phyloP scores from a whole-genome alignment of 306 rosid species.

The Trifolium pratense region DNA sequence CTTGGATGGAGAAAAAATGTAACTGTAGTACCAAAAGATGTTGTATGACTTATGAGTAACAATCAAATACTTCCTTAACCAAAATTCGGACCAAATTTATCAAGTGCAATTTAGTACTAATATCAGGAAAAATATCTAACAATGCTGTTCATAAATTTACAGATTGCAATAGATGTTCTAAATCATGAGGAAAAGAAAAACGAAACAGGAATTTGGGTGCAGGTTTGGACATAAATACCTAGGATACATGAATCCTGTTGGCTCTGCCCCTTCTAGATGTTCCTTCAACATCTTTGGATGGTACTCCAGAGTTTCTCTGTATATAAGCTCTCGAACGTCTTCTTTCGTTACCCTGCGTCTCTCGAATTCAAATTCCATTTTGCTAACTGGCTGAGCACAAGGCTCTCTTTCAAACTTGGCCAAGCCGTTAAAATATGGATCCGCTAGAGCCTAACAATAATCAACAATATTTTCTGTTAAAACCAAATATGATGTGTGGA shows the following conservation, averaged over 20 bases:
- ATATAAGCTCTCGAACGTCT: conserved; percentile 96
- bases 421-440: conserved; percentile 97
- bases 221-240: conserved; percentile 58
- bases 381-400: conserved; percentile 91
- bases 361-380: conserved; percentile 99
- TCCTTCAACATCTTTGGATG: conserved; percentile 99
- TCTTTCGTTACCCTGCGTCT: conserved; percentile 96
- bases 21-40: conserved; percentile 5
- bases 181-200: not conserved
- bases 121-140: conserved; percentile 19
- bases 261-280: conserved; percentile 93
- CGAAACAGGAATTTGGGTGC: conserved; percentile 23
- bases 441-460: conserved; percentile 82
- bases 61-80: conserved; percentile 12
- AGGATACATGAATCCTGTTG: conserved; percentile 96
- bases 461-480: conserved; percentile 35
- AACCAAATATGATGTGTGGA: conserved; percentile 20
- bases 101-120: conserved; percentile 2
- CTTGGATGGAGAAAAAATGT: conserved; percentile 6
- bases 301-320: conserved; percentile 92
- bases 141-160: conserved; percentile 19
- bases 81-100: conserved; percentile 8
- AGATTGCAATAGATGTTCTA: conserved; percentile 15
- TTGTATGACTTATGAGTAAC: not conserved
- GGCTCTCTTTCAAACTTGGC: conserved; percentile 99